Evolutionary conservation across 768 basidiomycete genomes (phyloP).

Genomic region (Tulasnella sp.): DNA sequence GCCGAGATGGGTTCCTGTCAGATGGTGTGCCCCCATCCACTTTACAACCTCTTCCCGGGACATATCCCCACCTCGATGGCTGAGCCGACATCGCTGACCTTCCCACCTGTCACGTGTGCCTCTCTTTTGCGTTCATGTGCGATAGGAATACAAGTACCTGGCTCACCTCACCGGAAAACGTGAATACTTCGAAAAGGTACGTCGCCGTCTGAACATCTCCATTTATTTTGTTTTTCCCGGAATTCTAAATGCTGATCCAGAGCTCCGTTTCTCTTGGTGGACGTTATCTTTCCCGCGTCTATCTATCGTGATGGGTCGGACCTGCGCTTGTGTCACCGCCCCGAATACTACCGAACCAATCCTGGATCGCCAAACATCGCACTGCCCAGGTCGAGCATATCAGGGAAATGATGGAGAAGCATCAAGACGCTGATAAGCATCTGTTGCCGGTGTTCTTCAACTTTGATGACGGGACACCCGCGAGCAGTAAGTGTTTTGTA

Average conservation of each 20-base stretch:
- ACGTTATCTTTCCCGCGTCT: neutral
- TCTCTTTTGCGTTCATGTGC: conserved; percentile 49
- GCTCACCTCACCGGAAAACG: conserved; percentile 64
- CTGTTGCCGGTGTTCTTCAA: neutral
- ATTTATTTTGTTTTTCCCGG: neutral
- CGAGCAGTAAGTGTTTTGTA: neutral
- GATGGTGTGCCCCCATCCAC: neutral
- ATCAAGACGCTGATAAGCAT: neutral
- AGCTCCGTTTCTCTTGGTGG: neutral
- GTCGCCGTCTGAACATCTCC: conserved; percentile 1
- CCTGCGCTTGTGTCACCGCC: too few relatives aligned
- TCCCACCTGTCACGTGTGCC: too few relatives aligned
- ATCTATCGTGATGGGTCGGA: too few relatives aligned
- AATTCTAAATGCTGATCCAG: neutral
- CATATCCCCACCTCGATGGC: conserved; percentile 23
- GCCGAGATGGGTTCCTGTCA: conserved; percentile 8
- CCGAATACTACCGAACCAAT: neutral
- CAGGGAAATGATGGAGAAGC: neutral
- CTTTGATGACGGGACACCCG: neutral
- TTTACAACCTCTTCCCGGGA: neutral
- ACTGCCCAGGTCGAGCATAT: conserved; percentile 1
- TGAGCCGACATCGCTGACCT: conserved; percentile 64
- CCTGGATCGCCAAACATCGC: neutral
- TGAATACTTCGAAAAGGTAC: conserved; percentile 31
- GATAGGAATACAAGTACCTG: conserved; percentile 77